Evolutionary conservation across 2,329 filamentous ascomycete genomes (phyloP), one percentile per base, ranked within the genome.

Genomic region (Microdochium bolleyi): DNA sequence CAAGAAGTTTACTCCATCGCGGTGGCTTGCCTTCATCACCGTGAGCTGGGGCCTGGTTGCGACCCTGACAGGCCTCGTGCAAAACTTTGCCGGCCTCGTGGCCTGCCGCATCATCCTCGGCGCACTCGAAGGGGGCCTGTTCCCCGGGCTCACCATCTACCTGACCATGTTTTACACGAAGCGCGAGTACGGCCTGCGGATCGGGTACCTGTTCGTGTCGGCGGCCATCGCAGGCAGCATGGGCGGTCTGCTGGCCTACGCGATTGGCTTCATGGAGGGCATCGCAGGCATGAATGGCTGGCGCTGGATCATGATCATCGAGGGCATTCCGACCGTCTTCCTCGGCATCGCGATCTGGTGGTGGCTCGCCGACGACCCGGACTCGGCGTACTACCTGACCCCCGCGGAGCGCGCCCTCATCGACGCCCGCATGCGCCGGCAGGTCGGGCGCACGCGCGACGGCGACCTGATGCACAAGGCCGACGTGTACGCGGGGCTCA

Each of bases 141-240:
- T 84, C 53, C 81, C 82, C 0, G 80, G 82, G 1, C 70, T 76
- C 58, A 75, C 77, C 1, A 64, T 78, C 24, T 86, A 86, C 53
- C 70, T 87, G 16, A 84, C 83, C 0, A 74, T 84, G 53, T 86
- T 84, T 66, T 87, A 86, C 63, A 80, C 75, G 19, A 82, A 81
- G 56, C 72, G 72, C 8, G 80, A 85, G 72, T 85, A 4, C 82
- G 80, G 0, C 67, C 41, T 46, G 41, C 41, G 41, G 8, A 46
- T 85, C 3, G 77, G 84, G 1, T 79, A 85, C 2, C 80, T 79
- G 5, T 85, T 84, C 56, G 73, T 87, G 1, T 86, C 85, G 61
- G 74, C 79, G 9, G 74, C 73, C 2, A 76, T 82, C 1, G 82
- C 84, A 0, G 84, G 84, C 4, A 82, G 83, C 1, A 83, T 74